Base-by-base conservation (phyloP, 2,329 filamentous ascomycete species). In the Triangularia verruculosa region DNA sequence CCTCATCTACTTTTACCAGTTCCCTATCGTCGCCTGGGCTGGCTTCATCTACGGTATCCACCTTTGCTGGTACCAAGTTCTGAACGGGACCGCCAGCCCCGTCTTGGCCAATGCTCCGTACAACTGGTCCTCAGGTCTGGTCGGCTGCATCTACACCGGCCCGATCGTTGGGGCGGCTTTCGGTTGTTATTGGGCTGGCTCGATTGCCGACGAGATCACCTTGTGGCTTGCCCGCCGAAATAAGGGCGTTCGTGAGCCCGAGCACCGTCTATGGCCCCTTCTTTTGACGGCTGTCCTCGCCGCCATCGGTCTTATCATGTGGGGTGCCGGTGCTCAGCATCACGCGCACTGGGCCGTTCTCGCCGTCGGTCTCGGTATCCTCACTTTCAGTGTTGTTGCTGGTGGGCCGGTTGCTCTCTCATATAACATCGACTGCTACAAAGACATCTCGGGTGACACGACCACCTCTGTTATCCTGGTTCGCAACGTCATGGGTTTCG, bases 321-420 rank as follows among this genome's bases (percentile, higher is more conserved):
- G 80, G 80, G 81, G 81, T 32, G 79, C 83, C 0, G 80, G 81
- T 4, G 78, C 79, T 2, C 75, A 76, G 52, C 70, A 78, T 59
- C 57, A 70, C 3, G 68, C 79, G 4, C 78, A 80, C 58, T 81
- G 77, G 76, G 74, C 77, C 39, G 78, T 77, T 7, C 72, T 77
- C 22, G 72, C 78, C 4, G 69, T 78, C 55, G 77, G 75, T 0
- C 75, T 79, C 70, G 78, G 77, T 22, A 73, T 78, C 39, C 72
- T 80, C 4, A 76, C 75, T 2, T 72, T 76, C 60, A 76, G 76
- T 15, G 75, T 75, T 56, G 75, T 76, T 4, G 66, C 78, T n/a
- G 78, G 77, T 13, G 69, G 77, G 11, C 75, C 74, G 24, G 65
- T 79, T 13, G 74, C 72, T 51, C 71, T 80, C n/a, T 73, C 75